phyloP scores from a whole-genome alignment of 768 basidiomycete species.

The Hemileccinum impolitum region DNA sequence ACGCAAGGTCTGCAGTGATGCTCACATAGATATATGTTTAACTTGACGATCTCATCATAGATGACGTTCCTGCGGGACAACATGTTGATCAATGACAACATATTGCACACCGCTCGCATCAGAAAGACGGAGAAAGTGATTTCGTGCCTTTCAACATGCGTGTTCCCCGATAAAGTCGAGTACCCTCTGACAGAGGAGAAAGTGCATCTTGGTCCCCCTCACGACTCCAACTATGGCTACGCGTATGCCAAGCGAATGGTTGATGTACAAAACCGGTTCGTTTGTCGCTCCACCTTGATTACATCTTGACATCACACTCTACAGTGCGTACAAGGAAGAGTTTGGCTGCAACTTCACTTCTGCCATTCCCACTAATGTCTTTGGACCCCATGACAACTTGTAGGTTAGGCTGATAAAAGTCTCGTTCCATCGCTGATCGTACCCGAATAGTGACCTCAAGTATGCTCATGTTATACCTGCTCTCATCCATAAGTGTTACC shows the following conservation, averaged over 20 bases:
- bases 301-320: background rate
- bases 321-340: conserved; percentile 92
- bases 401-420: conserved; percentile 29
- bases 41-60: conserved; percentile 34
- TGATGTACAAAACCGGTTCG: conserved; percentile 91
- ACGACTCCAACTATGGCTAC: conserved; percentile 94
- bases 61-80: conserved; percentile 94
- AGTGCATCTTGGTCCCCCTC: conserved; percentile 90
- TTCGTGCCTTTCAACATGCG: conserved; percentile 95
- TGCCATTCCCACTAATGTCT: conserved; percentile 97
- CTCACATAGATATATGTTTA: background rate
- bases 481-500: conserved; percentile 88
- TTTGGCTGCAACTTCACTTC: conserved; percentile 94
- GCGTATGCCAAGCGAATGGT: conserved; percentile 95
- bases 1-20: conserved; percentile 58
- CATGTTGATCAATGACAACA: conserved; percentile 92
- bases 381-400: conserved; percentile 95
- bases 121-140: conserved; percentile 73
- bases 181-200: conserved; percentile 93
- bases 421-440: conserved; percentile 1
- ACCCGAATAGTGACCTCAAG: conserved; percentile 67
- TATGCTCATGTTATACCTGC: conserved; percentile 94
- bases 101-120: conserved; percentile 73
- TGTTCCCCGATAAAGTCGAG: conserved; percentile 93
- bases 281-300: background rate